Evolutionary conservation across 495 filamentous ascomycete genomes (phyloP), one percentile per base, ranked within the genome.

Genomic region (Penicillium verhagenii): DNA sequence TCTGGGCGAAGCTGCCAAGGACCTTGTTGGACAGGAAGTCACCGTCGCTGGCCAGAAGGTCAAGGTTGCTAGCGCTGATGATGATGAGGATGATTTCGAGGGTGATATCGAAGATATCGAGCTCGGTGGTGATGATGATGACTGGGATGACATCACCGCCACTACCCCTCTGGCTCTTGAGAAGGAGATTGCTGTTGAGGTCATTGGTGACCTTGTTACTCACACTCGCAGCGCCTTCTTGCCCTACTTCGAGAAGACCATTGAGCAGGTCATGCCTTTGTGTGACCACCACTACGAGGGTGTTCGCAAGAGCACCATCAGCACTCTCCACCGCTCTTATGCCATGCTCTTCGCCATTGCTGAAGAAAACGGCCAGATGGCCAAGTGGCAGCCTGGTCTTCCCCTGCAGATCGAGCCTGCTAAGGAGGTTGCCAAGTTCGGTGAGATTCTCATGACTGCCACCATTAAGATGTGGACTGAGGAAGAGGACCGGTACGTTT

Each of bases 171-270:
- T 97, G 47, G 91, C 93, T 20, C 78, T 96, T 53, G 94, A 98
- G 78, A 97, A 98, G 72, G 94, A 98, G 74, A 96, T 97, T 54
- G 94, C 95, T 39, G 81, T 95, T 38, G 94, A 98, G 73, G 91
- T 96, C 13, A 77, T 97, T 38, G 94, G 93, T 49, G 94, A 98
- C 64, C 82, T 98, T 26, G 84, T 98, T 59, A 89, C 88, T 35
- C 82, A 95, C 72, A 89, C 91, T 39, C 89, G 87, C 65, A 76
- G 77, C 54, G 78, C 86, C 35, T 91, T 82, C 66, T 72, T 96
- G 26, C 92, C 94, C 13, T 97, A 93, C 72, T 86, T 97, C 52
- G 85, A 97, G 74, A 90, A 89, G 80, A 90, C 92, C 10, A 79
- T 98, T 49, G 89, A 93, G 75, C 81, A 83, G 55, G 82, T 94